Evolutionary conservation across 208 protist species (phyloP).

Genomic region (Naegleria fowleri): DNA sequence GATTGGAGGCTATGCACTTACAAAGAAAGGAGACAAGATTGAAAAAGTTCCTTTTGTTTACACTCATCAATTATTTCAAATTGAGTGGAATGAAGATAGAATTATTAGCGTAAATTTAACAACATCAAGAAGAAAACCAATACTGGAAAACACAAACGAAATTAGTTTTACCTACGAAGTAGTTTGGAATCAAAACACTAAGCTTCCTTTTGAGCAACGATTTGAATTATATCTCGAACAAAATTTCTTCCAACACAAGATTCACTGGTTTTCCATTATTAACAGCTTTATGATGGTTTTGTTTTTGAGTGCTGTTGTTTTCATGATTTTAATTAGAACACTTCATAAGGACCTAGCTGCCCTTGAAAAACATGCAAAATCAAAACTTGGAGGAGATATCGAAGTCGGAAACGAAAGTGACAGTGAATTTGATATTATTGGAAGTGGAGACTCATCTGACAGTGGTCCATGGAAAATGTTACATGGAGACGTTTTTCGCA

Average conservation of each 20-base stretch:
- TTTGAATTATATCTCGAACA: conserved; percentile 77
- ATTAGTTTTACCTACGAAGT: conserved; percentile 76
- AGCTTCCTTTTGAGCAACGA: conserved; percentile 64
- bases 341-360: conserved; percentile 68
- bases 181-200: conserved; percentile 54
- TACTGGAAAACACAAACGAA: conserved; percentile 29
- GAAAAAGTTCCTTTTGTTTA: conserved; percentile 54
- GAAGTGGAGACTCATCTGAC: conserved; percentile 45
- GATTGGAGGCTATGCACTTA: background rate
- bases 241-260: conserved; percentile 71
- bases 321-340: conserved; percentile 76
- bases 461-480: conserved; percentile 91
- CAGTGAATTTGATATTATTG: background rate
- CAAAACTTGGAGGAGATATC: conserved; percentile 49
- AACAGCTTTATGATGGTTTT: conserved; percentile 83
- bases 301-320: conserved; percentile 74
- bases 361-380: conserved; percentile 46
- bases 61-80: conserved; percentile 71
- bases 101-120: conserved; percentile 71
- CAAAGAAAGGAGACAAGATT: background rate
- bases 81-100: conserved; percentile 53
- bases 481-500: conserved; percentile 87
- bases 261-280: conserved; percentile 84
- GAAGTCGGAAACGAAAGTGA: conserved; percentile 31
- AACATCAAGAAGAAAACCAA: conserved; percentile 40